Evolutionary conservation across 176 grass and related monocot genomes (phyloP).

Genomic region (Carex cristatella): DNA sequence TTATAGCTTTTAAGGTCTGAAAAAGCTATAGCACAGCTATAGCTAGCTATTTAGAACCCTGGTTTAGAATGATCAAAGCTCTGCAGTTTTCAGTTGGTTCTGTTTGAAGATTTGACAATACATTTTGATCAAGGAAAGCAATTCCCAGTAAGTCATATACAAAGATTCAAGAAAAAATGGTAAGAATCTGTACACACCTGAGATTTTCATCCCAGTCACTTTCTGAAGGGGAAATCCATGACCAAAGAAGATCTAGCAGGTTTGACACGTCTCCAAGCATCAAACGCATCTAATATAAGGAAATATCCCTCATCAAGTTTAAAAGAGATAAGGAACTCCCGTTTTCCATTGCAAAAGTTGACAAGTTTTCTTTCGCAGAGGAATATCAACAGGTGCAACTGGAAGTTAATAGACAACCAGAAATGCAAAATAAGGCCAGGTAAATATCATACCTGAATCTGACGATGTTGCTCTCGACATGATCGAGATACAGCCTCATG

Average conservation of each 20-base stretch:
- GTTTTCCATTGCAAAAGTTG: not conserved
- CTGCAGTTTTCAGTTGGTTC: not conserved
- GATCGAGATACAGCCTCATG: constrained; percentile 85
- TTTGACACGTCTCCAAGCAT: constrained; percentile 72
- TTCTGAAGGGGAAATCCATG: constrained; percentile 74
- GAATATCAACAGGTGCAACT: not conserved
- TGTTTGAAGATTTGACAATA: not conserved
- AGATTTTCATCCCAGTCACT: constrained; percentile 42
- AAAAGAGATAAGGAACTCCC: not conserved
- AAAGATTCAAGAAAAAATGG: not conserved
- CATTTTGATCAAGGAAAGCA: not conserved
- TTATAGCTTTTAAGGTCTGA: too few relatives aligned
- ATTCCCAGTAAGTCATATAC: not conserved
- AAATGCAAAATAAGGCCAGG: constrained; percentile 8
- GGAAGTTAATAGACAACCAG: not conserved
- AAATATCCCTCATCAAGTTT: not conserved
- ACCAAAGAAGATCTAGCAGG: constrained; percentile 92
- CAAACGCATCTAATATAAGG: constrained; percentile 65
- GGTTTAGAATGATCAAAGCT: not conserved
- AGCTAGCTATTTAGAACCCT: too few relatives aligned
- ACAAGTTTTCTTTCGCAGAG: constrained; percentile 1
- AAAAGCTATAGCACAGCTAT: too few relatives aligned
- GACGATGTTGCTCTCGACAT: constrained; percentile 85
- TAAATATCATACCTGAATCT: constrained; percentile 65
- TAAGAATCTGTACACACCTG: constrained; percentile 6